phyloP scores from a whole-genome alignment of 192 early-diverging fungal genomes.

The Coemansia sp. region DNA sequence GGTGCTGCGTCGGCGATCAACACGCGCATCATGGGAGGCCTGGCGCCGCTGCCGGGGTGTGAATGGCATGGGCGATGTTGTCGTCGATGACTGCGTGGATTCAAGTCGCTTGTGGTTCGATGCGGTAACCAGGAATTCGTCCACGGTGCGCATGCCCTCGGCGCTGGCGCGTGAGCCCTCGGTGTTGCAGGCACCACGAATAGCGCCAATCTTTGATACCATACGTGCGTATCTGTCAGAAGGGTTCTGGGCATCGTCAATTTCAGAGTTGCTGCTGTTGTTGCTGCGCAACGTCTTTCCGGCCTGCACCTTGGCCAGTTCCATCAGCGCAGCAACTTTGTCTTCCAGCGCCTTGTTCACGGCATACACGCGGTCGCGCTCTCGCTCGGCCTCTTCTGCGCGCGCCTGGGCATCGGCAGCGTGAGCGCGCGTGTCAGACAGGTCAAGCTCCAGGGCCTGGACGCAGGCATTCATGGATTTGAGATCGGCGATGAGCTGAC shows the following conservation, averaged over 20 bases:
- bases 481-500: conserved; percentile 16
- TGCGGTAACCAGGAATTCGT: conserved; percentile 1
- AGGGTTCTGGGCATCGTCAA: neutral
- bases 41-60: conserved; percentile 6
- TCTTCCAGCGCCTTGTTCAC: conserved; percentile 8
- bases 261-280: neutral
- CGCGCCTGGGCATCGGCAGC: conserved; percentile 7
- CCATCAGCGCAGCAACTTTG: conserved; percentile 8
- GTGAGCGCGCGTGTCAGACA: neutral
- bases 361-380: neutral
- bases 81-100: too few relatives aligned
- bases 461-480: conserved; percentile 1
- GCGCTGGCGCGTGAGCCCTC: neutral
- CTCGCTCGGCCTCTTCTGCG: conserved; percentile 2
- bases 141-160: neutral
- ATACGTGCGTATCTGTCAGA: conserved; percentile 2
- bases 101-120: too few relatives aligned
- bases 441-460: conserved; percentile 2
- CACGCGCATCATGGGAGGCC: conserved; percentile 25
- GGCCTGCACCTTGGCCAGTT: conserved; percentile 2
- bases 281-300: neutral
- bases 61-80: neutral
- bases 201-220: conserved; percentile 3
- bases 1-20: conserved; percentile 35
- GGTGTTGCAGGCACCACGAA: conserved; percentile 9